Conservation (phyloP, 768 basidiomycete species). For the Mycena kentingensis region DNA sequence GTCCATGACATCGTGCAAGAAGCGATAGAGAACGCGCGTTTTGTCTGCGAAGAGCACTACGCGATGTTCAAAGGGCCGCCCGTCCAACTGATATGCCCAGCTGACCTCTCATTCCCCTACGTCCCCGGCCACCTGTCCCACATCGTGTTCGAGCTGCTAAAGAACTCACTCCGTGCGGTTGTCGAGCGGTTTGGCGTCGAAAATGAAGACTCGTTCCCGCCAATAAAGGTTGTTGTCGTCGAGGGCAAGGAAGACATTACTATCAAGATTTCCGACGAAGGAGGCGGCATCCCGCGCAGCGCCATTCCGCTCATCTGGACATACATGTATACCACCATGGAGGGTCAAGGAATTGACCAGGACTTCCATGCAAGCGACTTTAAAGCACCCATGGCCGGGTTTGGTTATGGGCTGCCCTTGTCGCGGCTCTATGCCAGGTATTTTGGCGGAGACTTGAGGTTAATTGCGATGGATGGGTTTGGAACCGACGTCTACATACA, state of each 20-base stretch:
- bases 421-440: slow-evolving; percentile 95
- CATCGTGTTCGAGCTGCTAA: slow-evolving; percentile 95
- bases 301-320: slow-evolving; percentile 98
- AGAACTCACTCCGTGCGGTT: slow-evolving; percentile 95
- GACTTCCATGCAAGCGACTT: slow-evolving; percentile 87
- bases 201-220: slow-evolving; percentile 76
- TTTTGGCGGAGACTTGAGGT: slow-evolving; percentile 88
- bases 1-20: slow-evolving; percentile 98
- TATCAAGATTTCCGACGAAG: slow-evolving; percentile 98
- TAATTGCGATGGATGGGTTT: slow-evolving; percentile 99
- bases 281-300: slow-evolving; percentile 87
- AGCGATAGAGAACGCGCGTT: slow-evolving; percentile 95
- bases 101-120: slow-evolving; percentile 85
- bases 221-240: slow-evolving; percentile 93
- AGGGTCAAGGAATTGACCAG: slow-evolving; percentile 68
- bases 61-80: slow-evolving; percentile 95
- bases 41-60: slow-evolving; percentile 94
- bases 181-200: slow-evolving; percentile 91
- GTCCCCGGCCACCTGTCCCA: slow-evolving; percentile 97
- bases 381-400: slow-evolving; percentile 97
- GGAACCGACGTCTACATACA: slow-evolving; percentile 95
- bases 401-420: slow-evolving; percentile 90
- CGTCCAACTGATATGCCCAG: slow-evolving; percentile 93
- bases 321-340: slow-evolving; percentile 94
- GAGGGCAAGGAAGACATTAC: slow-evolving; percentile 99